Conservation (phyloP, 495 filamentous ascomycete species). For the Penicillium egyptiacum region DNA sequence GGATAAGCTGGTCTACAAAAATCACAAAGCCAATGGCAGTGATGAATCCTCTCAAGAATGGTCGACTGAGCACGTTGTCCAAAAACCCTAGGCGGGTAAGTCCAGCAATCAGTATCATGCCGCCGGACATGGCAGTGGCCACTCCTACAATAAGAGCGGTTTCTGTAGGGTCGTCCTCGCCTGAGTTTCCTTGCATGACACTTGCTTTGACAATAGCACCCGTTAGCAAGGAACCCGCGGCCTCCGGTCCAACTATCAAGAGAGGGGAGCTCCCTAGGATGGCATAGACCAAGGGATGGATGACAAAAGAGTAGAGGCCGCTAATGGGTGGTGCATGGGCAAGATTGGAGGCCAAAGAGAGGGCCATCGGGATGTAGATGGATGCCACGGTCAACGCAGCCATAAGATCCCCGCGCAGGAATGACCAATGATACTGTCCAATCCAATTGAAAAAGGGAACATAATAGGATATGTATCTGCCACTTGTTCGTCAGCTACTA, state of each 20-base stretch:
- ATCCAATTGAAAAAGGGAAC: constrained; percentile 90
- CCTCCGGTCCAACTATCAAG: constrained; percentile 95
- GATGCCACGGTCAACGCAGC: constrained; percentile 89
- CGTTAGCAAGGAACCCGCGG: constrained; percentile 85
- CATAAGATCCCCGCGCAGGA: constrained; percentile 80
- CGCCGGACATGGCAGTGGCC: constrained; percentile 81
- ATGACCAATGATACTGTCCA: constrained; percentile 75
- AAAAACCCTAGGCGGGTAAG: constrained; percentile 86
- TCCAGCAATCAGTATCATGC: constrained; percentile 81
- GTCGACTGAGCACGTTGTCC: constrained; percentile 89
- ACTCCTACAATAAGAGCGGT: constrained; percentile 87
- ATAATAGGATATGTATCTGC: constrained; percentile 90
- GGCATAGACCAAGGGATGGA: constrained; percentile 88
- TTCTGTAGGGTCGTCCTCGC: constrained; percentile 66
- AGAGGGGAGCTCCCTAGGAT: constrained; percentile 86
- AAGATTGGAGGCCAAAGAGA: constrained; percentile 91
- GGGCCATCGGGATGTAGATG: constrained; percentile 96
- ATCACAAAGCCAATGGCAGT: constrained; percentile 95
- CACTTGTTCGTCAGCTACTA: constrained; percentile 23
- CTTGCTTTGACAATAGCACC: constrained; percentile 81
- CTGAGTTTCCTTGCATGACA: constrained; percentile 63
- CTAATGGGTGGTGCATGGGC: constrained; percentile 92
- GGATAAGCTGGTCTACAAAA: constrained; percentile 89
- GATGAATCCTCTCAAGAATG: constrained; percentile 93
- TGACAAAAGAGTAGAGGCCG: constrained; percentile 92